A percentile compares a stretch with the other conserved stretches of the same genome.
Evolutionary conservation across 352 stramenopile species (phyloP).

Genomic region (Phytophthora pinifolia): DNA sequence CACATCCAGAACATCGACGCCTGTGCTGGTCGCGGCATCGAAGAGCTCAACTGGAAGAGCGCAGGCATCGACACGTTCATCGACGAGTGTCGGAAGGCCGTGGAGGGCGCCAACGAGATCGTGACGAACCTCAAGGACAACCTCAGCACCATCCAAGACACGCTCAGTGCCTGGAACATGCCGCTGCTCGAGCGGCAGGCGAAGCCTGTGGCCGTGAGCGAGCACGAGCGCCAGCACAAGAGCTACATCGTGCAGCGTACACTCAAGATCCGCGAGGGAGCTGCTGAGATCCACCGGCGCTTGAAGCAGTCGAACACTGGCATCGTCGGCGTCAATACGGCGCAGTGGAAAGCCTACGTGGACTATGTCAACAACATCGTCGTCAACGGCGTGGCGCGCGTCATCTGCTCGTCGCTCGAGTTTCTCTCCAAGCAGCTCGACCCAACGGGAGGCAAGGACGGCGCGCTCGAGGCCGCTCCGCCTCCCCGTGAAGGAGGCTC

Average conservation of each 20-base stretch:
- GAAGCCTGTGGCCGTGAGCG: slow-evolving; percentile 95
- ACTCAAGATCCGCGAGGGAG: slow-evolving; percentile 94
- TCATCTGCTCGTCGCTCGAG: slow-evolving; percentile 86
- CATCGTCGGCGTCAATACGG: slow-evolving; percentile 92
- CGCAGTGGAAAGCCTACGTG: slow-evolving; percentile 97
- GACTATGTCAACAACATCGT: slow-evolving; percentile 99
- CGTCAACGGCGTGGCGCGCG: slow-evolving; percentile 91
- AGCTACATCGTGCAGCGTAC: slow-evolving; percentile 92
- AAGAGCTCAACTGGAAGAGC: slow-evolving; percentile 97
- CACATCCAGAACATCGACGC: slow-evolving; percentile 97
- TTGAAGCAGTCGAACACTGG: slow-evolving; percentile 96
- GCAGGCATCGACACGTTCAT: slow-evolving; percentile 94
- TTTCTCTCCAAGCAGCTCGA: slow-evolving; percentile 96
- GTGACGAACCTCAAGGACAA: slow-evolving; percentile 97
- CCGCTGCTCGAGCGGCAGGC: slow-evolving; percentile 94
- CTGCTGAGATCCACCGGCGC: slow-evolving; percentile 94
- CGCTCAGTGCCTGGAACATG: slow-evolving; percentile 92
- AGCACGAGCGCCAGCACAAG: slow-evolving; percentile 96
- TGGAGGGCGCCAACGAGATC: slow-evolving; percentile 92
- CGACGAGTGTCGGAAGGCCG: slow-evolving; percentile 83
- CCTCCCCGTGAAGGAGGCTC: slow-evolving; percentile 33
- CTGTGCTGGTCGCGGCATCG: slow-evolving; percentile 92
- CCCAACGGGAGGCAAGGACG: slow-evolving; percentile 53
- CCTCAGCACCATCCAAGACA: slow-evolving; percentile 92
- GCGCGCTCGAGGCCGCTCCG: slow-evolving; percentile 13